Evolutionary conservation across 2,329 filamentous ascomycete genomes (phyloP).

Genomic region (Fusarium heterosporum): DNA sequence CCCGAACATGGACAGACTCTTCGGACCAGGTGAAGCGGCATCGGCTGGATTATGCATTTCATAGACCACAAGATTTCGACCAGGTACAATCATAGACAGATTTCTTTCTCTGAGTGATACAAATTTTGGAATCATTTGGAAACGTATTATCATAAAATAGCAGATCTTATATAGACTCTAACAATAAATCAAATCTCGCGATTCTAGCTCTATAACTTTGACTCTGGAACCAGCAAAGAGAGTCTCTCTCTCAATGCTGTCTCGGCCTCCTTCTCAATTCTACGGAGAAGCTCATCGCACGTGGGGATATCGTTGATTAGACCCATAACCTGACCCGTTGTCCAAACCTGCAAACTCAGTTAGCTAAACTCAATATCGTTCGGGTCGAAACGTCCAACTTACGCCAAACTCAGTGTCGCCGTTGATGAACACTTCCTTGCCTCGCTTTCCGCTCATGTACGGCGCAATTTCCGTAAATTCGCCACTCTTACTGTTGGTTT

Average conservation of each 20-base stretch:
- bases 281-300: conserved; percentile 73
- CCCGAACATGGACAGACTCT: neutral
- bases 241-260: conserved; percentile 71
- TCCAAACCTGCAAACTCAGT: conserved; percentile 79
- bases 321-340: conserved; percentile 93
- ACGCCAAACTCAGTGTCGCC: conserved; percentile 92
- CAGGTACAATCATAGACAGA: conserved; percentile 10
- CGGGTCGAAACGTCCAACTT: conserved; percentile 55
- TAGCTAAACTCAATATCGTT: conserved; percentile 6
- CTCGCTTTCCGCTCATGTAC: conserved; percentile 89
- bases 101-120: neutral
- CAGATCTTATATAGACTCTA: conserved; percentile 18
- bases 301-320: conserved; percentile 86
- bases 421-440: conserved; percentile 89
- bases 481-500: conserved; percentile 83
- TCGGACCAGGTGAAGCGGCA: conserved; percentile 31
- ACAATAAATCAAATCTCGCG: conserved; percentile 9
- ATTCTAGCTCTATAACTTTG: conserved; percentile 65
- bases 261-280: conserved; percentile 83
- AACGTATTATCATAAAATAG: conserved; percentile 8
- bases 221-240: conserved; percentile 64
- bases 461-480: conserved; percentile 91
- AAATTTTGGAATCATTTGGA: conserved; percentile 13
- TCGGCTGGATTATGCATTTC: conserved; percentile 42
- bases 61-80: conserved; percentile 31